phyloP scores from a whole-genome alignment of 2,329 filamentous ascomycete genomes.

The Geoglossum cookeanum region DNA sequence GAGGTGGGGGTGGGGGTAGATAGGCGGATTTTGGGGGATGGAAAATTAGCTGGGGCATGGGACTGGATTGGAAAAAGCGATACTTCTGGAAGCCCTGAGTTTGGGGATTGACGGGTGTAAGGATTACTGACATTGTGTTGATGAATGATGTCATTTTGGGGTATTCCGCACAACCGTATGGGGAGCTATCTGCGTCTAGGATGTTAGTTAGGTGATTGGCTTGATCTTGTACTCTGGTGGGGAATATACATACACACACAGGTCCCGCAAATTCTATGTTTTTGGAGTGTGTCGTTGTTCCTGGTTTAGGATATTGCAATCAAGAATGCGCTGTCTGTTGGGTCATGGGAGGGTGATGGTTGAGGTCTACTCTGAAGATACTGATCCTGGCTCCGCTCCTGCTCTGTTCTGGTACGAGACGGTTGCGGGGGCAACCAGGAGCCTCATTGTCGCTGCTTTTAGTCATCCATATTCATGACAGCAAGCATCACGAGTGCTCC shows the following conservation, averaged over 20 bases:
- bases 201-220: neutral
- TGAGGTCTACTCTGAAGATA: neutral
- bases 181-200: no score
- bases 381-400: no score
- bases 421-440: no score
- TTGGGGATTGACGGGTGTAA: slow-evolving; percentile 21
- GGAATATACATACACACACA: neutral
- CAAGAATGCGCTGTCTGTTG: neutral
- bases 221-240: neutral
- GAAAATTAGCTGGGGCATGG: slow-evolving; percentile 8
- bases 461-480: no score
- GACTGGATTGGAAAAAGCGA: slow-evolving; percentile 19
- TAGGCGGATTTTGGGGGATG: slow-evolving; percentile 13
- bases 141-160: slow-evolving; percentile 53
- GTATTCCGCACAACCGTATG: neutral
- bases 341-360: neutral
- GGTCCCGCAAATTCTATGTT: neutral
- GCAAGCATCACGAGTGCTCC: no score
- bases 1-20: no score
- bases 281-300: no score
- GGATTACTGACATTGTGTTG: slow-evolving; percentile 54
- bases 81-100: slow-evolving; percentile 19
- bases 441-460: no score
- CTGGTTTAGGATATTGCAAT: no score
- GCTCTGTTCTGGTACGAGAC: no score